Percentiles rank a stretch among this genome's conserved stretches.
Conservation (phyloP, 441 rosid genomes). For the Breynia disticha region DNA sequence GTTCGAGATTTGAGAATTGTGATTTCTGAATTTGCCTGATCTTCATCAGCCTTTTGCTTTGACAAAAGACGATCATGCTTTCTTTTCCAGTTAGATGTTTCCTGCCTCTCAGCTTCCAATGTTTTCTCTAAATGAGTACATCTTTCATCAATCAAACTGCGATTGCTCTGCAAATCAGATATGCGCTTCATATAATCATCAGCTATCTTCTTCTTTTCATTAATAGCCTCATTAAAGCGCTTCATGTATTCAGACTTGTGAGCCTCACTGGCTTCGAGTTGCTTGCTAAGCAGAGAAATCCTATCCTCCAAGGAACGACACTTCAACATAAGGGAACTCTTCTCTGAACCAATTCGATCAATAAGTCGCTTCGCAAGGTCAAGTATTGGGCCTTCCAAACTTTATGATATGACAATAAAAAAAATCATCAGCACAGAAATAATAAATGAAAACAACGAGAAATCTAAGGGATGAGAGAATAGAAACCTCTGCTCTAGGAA, state of each 20-base stretch:
- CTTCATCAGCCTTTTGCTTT: constrained; percentile 76
- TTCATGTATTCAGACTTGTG: constrained; percentile 75
- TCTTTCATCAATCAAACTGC: constrained; percentile 70
- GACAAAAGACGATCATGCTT: constrained; percentile 60
- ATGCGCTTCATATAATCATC: constrained; percentile 77
- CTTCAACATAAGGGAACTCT: constrained; percentile 67
- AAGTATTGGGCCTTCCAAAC: constrained; percentile 86
- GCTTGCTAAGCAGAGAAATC: constrained; percentile 66
- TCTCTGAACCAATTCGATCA: constrained; percentile 83
- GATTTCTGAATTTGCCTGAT: constrained; percentile 66
- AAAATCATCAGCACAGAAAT: neutral
- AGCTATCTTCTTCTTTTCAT: constrained; percentile 81
- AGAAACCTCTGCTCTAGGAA: constrained; percentile 84
- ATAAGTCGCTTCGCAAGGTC: constrained; percentile 75
- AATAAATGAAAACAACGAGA: constrained; percentile 1
- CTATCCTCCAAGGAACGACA: constrained; percentile 89
- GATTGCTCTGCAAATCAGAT: constrained; percentile 66
- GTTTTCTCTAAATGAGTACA: constrained; percentile 66
- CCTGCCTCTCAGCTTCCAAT: constrained; percentile 70
- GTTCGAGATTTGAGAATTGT: constrained; percentile 68
- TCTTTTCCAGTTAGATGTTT: constrained; percentile 63
- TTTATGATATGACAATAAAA: constrained; percentile 17
- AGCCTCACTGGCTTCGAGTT: constrained; percentile 83
- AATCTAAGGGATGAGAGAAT: neutral
- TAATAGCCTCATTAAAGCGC: constrained; percentile 89